Evolutionary conservation across 805 yeast species (phyloP), one percentile per base, ranked within the genome.

Genomic region (Suhomyces pyralidae): DNA sequence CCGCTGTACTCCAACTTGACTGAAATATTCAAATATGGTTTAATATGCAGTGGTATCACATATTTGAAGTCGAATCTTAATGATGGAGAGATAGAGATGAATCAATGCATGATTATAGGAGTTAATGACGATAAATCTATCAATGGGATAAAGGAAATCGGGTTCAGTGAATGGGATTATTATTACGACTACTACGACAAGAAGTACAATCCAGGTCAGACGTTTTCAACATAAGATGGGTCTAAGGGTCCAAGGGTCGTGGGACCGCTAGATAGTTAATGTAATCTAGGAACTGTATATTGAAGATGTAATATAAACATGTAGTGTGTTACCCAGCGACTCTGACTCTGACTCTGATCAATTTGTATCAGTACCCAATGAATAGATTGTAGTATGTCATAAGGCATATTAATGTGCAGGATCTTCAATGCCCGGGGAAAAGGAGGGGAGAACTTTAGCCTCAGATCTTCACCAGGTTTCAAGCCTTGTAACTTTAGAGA

Each of bases 21-120:
- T 7, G 81, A 80, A 50, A 81, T 82, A 2, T 79, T 82, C 65
- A 79, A 75, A 53, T 71, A 78, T 56, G 87, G 87, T 0, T 73
- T 82, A 53, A 78, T 83, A 8, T 82, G 85, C 55, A 78, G 85
- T 49, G 83, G 78, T 6, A 76, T 81, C 14, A 74, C 82, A 6
- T 79, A 72, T 53, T 66, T 78, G 54, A 79, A 77, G 58, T 59
- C 70, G 17, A 57, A 64, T 45, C 62, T 63, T 51, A 62, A 58
- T 38, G 74, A 66, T 24, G 61, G 61, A 9, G 61, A 62, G 14
- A 40, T 55, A 14, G 57, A 55, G 47, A 66, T 73, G 61, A 62
- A 67, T 45, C 63, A 63, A 50, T 74, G 79, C 59, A 56, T 71
- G 24, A 70, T 75, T 64, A 53, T 70, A 15, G 79, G 76, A 8